These are phyloP conservation scores for Trichoderma pleuroti DNA, from an alignment of 2,329 filamentous ascomycete species.

Conservation along the genomic window DNA sequence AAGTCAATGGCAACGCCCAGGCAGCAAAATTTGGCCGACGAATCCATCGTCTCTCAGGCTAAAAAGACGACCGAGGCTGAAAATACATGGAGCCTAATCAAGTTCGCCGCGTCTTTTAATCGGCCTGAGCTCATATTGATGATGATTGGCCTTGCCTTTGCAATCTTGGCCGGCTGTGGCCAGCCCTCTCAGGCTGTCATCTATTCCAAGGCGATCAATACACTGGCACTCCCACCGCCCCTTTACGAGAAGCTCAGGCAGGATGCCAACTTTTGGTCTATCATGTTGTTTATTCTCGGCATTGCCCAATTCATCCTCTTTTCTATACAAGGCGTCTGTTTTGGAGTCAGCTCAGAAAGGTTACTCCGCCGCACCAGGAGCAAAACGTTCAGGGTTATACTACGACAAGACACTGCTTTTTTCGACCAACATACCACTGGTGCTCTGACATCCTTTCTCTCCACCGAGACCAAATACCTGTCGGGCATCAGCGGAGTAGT, in stretches of 20 bases:
- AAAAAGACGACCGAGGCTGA: background rate
- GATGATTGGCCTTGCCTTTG: background rate
- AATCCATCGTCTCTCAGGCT: background rate
- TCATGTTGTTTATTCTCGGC: background rate
- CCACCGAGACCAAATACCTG: background rate
- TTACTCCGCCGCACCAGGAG: background rate
- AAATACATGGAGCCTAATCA: background rate
- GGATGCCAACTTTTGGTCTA: background rate
- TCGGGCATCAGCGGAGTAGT: background rate
- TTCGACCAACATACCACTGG: background rate
- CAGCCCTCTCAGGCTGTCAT: background rate
- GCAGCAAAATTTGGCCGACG: background rate
- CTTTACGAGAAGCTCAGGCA: background rate
- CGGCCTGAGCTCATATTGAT: background rate
- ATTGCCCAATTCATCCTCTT: background rate
- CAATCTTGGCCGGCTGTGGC: background rate
- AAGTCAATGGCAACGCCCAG: background rate
- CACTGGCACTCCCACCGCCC: background rate
- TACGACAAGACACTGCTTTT: background rate
- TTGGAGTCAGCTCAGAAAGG: background rate
- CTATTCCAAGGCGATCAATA: slow-evolving; percentile 2
- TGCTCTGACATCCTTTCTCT: background rate
- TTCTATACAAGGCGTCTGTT: background rate
- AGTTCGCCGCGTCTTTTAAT: background rate
- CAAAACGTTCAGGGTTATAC: background rate